These are phyloP conservation scores for Stachybotrys chlorohalonatus DNA, from an alignment of 2,329 filamentous ascomycete genomes.

Conservation along the genomic window DNA sequence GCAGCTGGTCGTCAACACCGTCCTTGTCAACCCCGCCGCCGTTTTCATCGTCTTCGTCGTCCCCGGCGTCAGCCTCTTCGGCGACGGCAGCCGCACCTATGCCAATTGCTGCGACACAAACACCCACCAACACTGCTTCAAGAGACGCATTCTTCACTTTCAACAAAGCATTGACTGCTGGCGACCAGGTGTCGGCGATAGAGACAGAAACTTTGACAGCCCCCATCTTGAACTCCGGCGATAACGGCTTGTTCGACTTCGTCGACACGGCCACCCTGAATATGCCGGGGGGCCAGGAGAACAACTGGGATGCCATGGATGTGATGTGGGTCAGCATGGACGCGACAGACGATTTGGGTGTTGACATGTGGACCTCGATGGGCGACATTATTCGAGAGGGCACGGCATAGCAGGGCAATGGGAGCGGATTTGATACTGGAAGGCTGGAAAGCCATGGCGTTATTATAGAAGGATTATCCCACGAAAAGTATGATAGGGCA, in stretches of 20 bases:
- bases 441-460: neutral
- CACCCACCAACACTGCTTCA: neutral
- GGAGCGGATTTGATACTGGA: neutral
- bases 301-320: neutral
- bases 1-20: neutral
- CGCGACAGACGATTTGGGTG: neutral
- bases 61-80: neutral
- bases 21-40: neutral
- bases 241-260: neutral
- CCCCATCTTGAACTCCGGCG: neutral
- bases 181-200: neutral
- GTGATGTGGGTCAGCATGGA: neutral
- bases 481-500: neutral
- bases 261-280: neutral
- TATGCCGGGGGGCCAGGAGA: neutral
- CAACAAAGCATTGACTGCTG: neutral
- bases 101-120: neutral
- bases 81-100: neutral
- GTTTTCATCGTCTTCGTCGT: neutral
- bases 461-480: neutral
- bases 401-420: neutral
- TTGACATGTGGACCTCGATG: neutral
- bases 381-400: neutral
- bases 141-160: neutral
- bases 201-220: neutral